phyloP scores from a whole-genome alignment of 2,329 filamentous ascomycete genomes.

The Botrytis paeoniae region DNA sequence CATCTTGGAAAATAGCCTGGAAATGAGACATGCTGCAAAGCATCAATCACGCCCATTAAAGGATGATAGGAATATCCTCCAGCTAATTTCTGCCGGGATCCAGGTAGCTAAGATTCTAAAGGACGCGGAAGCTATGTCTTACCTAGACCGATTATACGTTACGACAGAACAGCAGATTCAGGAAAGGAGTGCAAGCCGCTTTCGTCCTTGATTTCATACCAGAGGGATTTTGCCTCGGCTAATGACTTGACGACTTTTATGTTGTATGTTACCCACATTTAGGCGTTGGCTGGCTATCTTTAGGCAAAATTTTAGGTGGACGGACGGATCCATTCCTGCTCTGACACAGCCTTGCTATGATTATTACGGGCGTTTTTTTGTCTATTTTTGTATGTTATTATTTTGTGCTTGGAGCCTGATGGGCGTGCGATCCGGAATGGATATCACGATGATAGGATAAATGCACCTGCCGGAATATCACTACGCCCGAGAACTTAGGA shows the following conservation, averaged over 20 bases:
- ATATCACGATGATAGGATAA: background rate
- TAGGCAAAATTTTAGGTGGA: background rate
- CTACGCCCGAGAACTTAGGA: background rate
- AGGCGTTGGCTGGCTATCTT: conserved; percentile 1
- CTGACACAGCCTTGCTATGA: background rate
- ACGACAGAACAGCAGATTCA: conserved; percentile 77
- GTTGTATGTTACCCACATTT: conserved; percentile 23
- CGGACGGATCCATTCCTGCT: background rate
- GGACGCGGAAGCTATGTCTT: conserved; percentile 46
- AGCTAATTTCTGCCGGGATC: conserved; percentile 81
- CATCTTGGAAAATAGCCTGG: conserved; percentile 81
- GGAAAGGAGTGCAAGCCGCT: conserved; percentile 50
- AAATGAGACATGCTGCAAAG: conserved; percentile 83
- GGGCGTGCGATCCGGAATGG: background rate
- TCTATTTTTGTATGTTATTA: background rate
- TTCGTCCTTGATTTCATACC: conserved; percentile 27
- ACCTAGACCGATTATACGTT: conserved; percentile 74
- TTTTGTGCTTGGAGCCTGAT: background rate
- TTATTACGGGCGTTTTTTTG: background rate
- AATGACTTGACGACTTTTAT: conserved; percentile 29
- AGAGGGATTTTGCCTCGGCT: conserved; percentile 13
- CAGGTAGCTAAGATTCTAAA: conserved; percentile 86
- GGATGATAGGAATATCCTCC: conserved; percentile 84
- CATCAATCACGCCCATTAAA: conserved; percentile 80
- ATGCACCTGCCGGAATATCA: background rate